phyloP scores from a whole-genome alignment of 106 monocot species.

The Acorus calamus region DNA sequence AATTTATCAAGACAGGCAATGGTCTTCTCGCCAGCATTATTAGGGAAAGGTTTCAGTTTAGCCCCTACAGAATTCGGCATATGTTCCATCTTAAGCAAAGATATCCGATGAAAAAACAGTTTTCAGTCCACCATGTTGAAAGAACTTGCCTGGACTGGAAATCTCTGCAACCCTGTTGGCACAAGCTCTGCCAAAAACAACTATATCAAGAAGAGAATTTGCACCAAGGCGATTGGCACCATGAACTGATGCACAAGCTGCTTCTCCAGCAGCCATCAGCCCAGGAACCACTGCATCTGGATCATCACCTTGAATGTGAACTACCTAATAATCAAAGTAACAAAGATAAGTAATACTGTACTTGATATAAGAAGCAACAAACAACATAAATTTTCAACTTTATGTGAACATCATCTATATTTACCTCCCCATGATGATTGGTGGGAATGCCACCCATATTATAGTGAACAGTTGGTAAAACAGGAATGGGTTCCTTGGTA shows the following conservation, averaged over 20 bases:
- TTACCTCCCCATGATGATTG: conserved; percentile 92
- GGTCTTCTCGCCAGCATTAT: conserved; percentile 75
- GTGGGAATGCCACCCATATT: conserved; percentile 99
- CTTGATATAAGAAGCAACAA: neutral
- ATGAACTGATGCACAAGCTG: conserved; percentile 98
- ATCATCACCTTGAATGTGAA: conserved; percentile 62
- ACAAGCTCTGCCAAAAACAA: conserved; percentile 85
- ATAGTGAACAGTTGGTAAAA: conserved; percentile 95
- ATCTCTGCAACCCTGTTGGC: conserved; percentile 92
- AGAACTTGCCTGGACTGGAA: conserved; percentile 53
- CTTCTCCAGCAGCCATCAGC: conserved; percentile 91
- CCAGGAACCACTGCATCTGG: conserved; percentile 85
- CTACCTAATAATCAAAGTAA: conserved; percentile 26
- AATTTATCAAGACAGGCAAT: conserved; percentile 91
- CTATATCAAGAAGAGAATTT: conserved; percentile 97
- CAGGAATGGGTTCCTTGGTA: conserved; percentile 98
- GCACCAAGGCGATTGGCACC: conserved; percentile 97
- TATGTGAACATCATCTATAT: neutral
- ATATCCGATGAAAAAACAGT: neutral
- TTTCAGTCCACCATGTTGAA: neutral
- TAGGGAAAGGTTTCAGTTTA: conserved; percentile 72
- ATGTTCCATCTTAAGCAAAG: neutral
- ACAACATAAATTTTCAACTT: too few species aligned
- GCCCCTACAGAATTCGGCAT: conserved; percentile 29
- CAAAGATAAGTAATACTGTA: too few species aligned